A percentile compares a stretch with the other conserved stretches of the same genome.
phyloP scores from a whole-genome alignment of 2,329 filamentous ascomycete species.

The Aureobasidium sp. region DNA sequence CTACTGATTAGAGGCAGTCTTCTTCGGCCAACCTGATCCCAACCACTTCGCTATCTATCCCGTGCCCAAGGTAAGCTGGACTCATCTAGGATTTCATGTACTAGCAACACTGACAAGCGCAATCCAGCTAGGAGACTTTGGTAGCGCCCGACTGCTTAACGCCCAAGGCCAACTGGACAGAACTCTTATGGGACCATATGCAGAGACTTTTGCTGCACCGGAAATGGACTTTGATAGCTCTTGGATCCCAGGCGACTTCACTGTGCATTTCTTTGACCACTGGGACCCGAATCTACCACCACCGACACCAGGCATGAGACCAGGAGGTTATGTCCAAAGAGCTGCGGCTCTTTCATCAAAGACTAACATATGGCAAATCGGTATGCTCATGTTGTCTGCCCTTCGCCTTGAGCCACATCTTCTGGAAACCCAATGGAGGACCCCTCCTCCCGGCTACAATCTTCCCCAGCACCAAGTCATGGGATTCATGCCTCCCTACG shows the following conservation, averaged over 20 bases:
- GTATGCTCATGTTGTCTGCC: not conserved
- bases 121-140: not conserved
- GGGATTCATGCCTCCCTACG: not conserved
- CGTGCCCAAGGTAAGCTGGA: not conserved
- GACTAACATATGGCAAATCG: not conserved
- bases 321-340: not conserved
- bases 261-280: not conserved
- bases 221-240: not conserved
- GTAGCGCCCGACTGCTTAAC: not conserved
- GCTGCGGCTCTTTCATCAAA: not conserved
- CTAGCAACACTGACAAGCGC: not conserved
- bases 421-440: not conserved
- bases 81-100: too few species aligned
- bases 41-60: not conserved
- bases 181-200: not conserved
- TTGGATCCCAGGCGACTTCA: not conserved
- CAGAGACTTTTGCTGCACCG: not conserved
- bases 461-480: not conserved
- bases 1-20: not conserved
- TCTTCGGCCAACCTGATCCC: not conserved
- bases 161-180: not conserved
- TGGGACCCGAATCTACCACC: not conserved
- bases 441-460: not conserved
- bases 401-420: not conserved
- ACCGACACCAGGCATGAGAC: not conserved